Conservation (phyloP, 495 filamentous ascomycete species). For the Penicillium diatomitis region DNA sequence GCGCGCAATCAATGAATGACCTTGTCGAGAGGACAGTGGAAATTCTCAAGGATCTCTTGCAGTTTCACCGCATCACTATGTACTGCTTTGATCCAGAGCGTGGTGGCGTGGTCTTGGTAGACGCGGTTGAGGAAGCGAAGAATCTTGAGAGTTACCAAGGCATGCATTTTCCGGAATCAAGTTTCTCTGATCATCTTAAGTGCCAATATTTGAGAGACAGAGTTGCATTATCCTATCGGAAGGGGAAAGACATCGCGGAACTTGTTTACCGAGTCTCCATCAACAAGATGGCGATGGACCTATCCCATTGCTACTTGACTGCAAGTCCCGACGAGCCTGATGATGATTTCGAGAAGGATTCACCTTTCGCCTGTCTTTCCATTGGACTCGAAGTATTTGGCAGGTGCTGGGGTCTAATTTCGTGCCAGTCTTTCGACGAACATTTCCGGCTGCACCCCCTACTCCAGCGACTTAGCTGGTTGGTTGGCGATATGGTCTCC, state of each 20-base stretch:
- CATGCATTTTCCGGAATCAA: constrained; percentile 75
- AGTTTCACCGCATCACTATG: constrained; percentile 80
- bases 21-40: constrained; percentile 8
- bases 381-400: constrained; percentile 79
- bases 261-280: constrained; percentile 70
- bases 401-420: constrained; percentile 78
- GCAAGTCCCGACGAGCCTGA: constrained; percentile 69
- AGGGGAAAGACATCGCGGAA: constrained; percentile 34
- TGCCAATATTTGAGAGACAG: constrained; percentile 55
- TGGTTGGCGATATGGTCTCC: constrained; percentile 71
- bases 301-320: constrained; percentile 71
- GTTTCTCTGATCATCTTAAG: constrained; percentile 66
- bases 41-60: constrained; percentile 62
- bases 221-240: constrained; percentile 18
- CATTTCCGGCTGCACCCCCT: constrained; percentile 76
- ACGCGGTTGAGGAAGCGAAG: constrained; percentile 61
- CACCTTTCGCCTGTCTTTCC: constrained; percentile 64
- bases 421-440: constrained; percentile 72
- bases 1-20: constrained; percentile 52
- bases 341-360: constrained; percentile 58
- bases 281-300: constrained; percentile 53
- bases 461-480: constrained; percentile 73
- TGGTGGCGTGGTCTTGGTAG: constrained; percentile 76
- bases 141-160: constrained; percentile 72
- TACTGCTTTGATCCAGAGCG: constrained; percentile 75